These are phyloP conservation scores for Colletotrichum filicis DNA, from an alignment of 2,329 filamentous ascomycete species.

Conservation along the genomic window DNA sequence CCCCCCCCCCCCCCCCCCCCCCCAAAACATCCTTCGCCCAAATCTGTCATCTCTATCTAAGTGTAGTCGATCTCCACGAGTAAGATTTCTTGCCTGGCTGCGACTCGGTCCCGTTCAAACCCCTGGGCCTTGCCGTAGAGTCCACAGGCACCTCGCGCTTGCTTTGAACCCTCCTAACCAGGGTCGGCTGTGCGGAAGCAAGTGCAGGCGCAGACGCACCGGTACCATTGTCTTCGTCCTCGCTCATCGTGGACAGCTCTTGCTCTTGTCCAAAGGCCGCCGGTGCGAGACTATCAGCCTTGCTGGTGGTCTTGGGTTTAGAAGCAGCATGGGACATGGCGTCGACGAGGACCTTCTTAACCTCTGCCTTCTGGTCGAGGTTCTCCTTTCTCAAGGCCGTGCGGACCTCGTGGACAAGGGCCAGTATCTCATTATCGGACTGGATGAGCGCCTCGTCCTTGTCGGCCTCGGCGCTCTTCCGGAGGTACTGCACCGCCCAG, in stretches of 20 bases:
- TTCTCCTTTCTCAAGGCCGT: slow-evolving; percentile 10
- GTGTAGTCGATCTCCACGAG: slow-evolving; percentile 3
- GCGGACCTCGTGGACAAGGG: slow-evolving; percentile 13
- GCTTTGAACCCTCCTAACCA: neutral
- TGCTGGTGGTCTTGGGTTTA: neutral
- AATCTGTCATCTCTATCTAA: neutral
- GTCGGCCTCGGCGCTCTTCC: slow-evolving; percentile 5
- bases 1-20: no score
- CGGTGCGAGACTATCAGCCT: neutral
- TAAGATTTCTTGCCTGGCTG: neutral
- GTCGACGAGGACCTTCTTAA: slow-evolving; percentile 6
- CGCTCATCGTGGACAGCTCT: neutral
- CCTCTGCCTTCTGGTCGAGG: slow-evolving; percentile 1
- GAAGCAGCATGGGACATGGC: neutral
- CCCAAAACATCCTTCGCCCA: no score
- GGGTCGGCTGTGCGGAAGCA: no score
- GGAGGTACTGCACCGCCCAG: slow-evolving; percentile 29
- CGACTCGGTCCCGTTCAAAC: neutral
- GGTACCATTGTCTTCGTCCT: neutral
- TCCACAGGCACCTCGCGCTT: neutral
- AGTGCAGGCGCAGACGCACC: neutral
- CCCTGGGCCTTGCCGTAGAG: neutral
- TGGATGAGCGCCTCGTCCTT: slow-evolving; percentile 27
- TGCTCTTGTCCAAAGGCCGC: neutral
- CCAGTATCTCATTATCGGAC: slow-evolving; percentile 29